Base-by-base conservation (phyloP, 2,329 filamentous ascomycete genomes). In the Tolypocladium sp. region DNA sequence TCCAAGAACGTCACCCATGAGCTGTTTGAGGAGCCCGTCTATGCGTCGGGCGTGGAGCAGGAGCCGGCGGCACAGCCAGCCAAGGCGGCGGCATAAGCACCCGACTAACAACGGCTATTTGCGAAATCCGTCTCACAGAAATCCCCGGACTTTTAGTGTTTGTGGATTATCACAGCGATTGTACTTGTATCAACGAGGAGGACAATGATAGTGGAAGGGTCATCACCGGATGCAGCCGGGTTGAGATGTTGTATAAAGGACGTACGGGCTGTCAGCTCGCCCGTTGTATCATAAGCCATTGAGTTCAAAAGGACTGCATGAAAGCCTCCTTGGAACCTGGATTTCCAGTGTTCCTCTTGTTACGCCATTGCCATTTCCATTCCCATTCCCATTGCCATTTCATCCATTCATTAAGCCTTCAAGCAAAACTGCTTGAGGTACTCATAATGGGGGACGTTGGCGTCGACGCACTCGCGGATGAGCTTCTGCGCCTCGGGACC, bases 361-460 rank as follows among this genome's bases (percentile, higher is more conserved):
- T 56, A n/a, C 54, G 54, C 54, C 54, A 40, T 20, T 22, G 27
- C 52, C 37, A 8, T 40, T 37, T 15, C 53, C 53, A 30, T 42
- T 40, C 27, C 35, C 38, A 17, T 41, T 20, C 9, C 17, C 38
- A 15, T 30, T 56, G 38, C 17, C 25, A 15, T 30, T 44, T 56
- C 54, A 33, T 35, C 15, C 17, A 41, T 15, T 56, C 54, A 56
- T 59, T 12, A 57, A n/a, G 84, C 76, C 72, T 83, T 82, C 68
- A 91, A 79, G 61, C 86, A 86, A 74, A 91, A 94, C 67, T 84
- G 81, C 81, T 89, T 92, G 73, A 94, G 76, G 70, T 92, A 91
- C 73, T 93, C 88, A 71, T 94, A 94, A 70, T 91, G 82, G 56
- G 80, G 78, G 55, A 90, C 76, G 67, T 91, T 92, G 58, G 82